A percentile compares a stretch with the other conserved stretches of the same genome.
These are phyloP conservation scores for Nicotiana knightiana DNA, from an alignment of 257 asterid species.

Conservation along the genomic window DNA sequence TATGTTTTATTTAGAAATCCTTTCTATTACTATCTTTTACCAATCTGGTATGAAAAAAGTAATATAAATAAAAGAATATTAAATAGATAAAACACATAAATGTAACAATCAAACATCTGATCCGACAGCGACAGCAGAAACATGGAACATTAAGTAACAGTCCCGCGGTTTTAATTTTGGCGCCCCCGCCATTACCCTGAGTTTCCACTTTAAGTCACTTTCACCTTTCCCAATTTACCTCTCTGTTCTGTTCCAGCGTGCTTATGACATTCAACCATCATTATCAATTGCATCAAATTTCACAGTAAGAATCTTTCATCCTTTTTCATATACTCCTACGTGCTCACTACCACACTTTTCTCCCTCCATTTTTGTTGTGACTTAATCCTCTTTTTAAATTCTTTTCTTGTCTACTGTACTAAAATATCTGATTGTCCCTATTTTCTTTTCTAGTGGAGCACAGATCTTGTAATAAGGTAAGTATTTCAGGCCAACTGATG, in stretches of 20 bases:
- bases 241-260: background rate
- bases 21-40: no score
- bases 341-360: background rate
- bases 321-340: background rate
- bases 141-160: background rate
- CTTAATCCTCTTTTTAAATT: background rate
- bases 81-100: background rate
- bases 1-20: no score
- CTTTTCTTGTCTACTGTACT: background rate
- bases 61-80: no score
- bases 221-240: background rate
- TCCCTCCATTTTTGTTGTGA: background rate
- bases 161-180: background rate
- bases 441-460: background rate
- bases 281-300: background rate
- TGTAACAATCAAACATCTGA: background rate
- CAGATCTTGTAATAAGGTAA: background rate
- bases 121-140: background rate
- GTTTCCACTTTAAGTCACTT: background rate
- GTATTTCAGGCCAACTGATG: background rate
- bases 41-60: no score
- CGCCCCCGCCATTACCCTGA: background rate
- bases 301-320: slow-evolving; percentile 7
- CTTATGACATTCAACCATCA: background rate
- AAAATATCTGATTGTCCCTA: background rate